Percentiles rank a stretch among this genome's conserved stretches.
Conservation (phyloP, 148 eudicot genomes). For the Nepenthes gracilis region DNA sequence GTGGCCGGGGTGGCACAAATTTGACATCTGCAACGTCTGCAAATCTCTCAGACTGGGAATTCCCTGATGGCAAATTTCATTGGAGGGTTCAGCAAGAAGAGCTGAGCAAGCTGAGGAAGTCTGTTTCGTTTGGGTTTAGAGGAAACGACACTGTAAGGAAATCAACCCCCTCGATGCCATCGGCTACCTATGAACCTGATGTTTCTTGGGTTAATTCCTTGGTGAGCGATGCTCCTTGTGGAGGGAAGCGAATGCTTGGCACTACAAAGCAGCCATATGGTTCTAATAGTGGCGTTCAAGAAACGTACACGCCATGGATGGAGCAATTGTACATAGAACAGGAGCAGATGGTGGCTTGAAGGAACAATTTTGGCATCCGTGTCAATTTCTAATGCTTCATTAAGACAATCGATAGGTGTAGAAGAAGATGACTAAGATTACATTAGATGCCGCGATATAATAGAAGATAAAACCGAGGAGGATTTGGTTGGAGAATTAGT, state of each 20-base stretch:
- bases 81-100: constrained; percentile 77
- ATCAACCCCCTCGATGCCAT: neutral
- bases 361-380: too few species aligned
- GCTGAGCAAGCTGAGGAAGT: constrained; percentile 58
- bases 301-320: constrained; percentile 48
- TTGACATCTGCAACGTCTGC: constrained; percentile 13
- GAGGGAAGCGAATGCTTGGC: constrained; percentile 15
- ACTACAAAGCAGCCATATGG: constrained; percentile 19
- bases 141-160: constrained; percentile 16
- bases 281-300: constrained; percentile 11
- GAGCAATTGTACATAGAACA: constrained; percentile 84
- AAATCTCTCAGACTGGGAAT: constrained; percentile 37
- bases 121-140: constrained; percentile 61
- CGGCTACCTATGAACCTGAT: constrained; percentile 55
- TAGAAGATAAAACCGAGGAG: too few species aligned
- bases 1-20: neutral
- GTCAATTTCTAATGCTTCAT: too few species aligned
- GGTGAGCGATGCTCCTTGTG: constrained; percentile 50
- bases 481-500: too few species aligned
- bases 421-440: too few species aligned
- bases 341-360: constrained; percentile 59
- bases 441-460: too few species aligned
- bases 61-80: constrained; percentile 60
- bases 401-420: too few species aligned
- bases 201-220: constrained; percentile 85